Evolutionary conservation across 1,139 yeast genomes (phyloP).

Genomic region (Magnusiomyces tetraspermus): DNA sequence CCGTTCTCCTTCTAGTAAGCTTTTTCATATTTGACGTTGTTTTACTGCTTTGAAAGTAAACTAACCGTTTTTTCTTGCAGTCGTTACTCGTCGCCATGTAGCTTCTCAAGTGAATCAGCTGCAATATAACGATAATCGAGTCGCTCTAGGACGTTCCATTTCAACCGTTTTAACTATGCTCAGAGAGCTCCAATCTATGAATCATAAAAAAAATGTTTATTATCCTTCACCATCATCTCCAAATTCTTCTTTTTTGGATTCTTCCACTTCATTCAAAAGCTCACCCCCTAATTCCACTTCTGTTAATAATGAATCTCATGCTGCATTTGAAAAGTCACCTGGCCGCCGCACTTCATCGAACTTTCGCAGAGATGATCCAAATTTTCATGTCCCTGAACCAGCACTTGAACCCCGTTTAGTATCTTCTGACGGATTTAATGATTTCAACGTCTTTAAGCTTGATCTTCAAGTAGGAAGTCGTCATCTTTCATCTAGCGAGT

Average conservation of each 20-base stretch:
- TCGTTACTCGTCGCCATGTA: constrained; percentile 25
- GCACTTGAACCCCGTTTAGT: constrained; percentile 18
- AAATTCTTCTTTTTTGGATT: constrained; percentile 1
- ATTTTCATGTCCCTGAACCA: constrained; percentile 4
- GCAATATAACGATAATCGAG: constrained; percentile 58
- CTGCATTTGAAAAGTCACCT: constrained; percentile 3
- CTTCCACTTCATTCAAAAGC: too few relatives aligned
- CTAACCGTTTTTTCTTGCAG: neutral
- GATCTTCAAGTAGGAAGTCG: constrained; percentile 51
- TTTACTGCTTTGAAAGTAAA: too few relatives aligned
- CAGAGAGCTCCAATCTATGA: constrained; percentile 46
- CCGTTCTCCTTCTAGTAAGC: constrained; percentile 19
- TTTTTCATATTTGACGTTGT: neutral
- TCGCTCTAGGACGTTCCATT: constrained; percentile 54
- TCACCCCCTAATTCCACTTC: constrained; percentile 19
- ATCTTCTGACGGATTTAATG: constrained; percentile 23
- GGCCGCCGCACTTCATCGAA: constrained; percentile 8
- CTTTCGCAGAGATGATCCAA: constrained; percentile 2
- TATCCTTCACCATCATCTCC: constrained; percentile 39
- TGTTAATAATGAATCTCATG: constrained; percentile 15
- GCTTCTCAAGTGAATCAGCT: constrained; percentile 48
- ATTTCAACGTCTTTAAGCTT: constrained; percentile 53
- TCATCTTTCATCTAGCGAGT: constrained; percentile 34
- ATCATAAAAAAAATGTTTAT: constrained; percentile 51
- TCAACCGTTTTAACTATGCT: constrained; percentile 47